Evolutionary conservation across 1,284 basidiomycete species (phyloP).

Genomic region (Phaffia rhodozyma): DNA sequence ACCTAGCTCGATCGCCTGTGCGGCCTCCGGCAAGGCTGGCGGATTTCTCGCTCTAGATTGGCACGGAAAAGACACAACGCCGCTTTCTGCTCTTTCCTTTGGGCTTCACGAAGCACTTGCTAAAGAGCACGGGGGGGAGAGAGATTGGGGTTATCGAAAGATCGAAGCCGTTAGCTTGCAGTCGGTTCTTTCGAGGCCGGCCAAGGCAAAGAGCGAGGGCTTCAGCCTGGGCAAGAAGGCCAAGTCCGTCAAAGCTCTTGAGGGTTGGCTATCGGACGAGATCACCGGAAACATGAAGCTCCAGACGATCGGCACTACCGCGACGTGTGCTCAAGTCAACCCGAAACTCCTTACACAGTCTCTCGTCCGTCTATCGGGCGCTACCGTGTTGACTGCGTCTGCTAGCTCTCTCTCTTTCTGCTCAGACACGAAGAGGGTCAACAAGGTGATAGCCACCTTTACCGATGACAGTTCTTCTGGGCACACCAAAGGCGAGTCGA

Average conservation of each 20-base stretch:
- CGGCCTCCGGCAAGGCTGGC: constrained; percentile 67
- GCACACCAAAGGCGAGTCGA: constrained; percentile 38
- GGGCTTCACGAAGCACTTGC: constrained; percentile 67
- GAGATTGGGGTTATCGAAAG: constrained; percentile 75
- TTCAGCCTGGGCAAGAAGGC: neutral
- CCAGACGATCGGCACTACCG: constrained; percentile 33
- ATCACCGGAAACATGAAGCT: constrained; percentile 23
- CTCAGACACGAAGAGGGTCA: constrained; percentile 17
- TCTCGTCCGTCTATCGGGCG: constrained; percentile 52
- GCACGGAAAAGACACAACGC: constrained; percentile 41
- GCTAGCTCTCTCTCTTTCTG: constrained; percentile 25
- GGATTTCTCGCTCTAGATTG: constrained; percentile 79
- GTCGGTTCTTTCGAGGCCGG: neutral
- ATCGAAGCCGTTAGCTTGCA: constrained; percentile 26
- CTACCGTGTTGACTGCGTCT: constrained; percentile 33
- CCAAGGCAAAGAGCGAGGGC: neutral
- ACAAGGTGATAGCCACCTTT: constrained; percentile 25
- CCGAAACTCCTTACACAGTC: constrained; percentile 66
- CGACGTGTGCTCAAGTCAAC: constrained; percentile 64
- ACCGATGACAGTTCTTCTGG: constrained; percentile 5
- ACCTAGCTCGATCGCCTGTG: constrained; percentile 49
- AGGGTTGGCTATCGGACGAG: neutral
- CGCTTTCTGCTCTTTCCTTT: constrained; percentile 63
- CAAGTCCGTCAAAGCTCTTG: neutral
- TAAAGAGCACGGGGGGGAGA: constrained; percentile 53